These are phyloP conservation scores for Tetrahymena borealis DNA, from an alignment of 73 alveolate species.

Conservation along the genomic window DNA sequence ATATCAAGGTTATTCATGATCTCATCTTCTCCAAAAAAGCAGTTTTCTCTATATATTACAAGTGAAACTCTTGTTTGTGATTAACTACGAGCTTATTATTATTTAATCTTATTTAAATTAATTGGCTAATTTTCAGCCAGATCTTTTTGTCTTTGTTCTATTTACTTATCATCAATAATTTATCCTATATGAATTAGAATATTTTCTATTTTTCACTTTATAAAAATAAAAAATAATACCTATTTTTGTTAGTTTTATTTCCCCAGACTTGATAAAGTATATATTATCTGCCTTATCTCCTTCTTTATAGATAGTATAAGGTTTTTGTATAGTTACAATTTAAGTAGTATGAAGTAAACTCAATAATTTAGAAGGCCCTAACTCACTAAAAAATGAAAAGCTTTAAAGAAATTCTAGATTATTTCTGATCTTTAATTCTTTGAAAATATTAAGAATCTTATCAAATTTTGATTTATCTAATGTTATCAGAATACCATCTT, in stretches of 20 bases:
- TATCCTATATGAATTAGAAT: not conserved
- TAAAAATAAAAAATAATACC: not conserved
- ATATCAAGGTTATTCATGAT: not conserved
- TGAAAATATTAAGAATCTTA: not conserved
- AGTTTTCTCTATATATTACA: not conserved
- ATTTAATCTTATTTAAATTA: not conserved
- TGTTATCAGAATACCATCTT: not conserved
- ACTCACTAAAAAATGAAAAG: not conserved
- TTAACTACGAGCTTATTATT: not conserved
- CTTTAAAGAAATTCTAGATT: not conserved
- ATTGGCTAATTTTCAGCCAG: not conserved
- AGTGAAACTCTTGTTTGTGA: not conserved
- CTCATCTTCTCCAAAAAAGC: not conserved
- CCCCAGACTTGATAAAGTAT: not conserved
- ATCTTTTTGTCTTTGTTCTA: not conserved
- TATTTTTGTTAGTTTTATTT: not conserved
- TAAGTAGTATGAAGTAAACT: not conserved
- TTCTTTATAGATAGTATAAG: not conserved
- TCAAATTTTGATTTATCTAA: not conserved
- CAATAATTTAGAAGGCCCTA: not conserved
- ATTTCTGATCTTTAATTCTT: not conserved
- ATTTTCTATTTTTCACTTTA: not conserved
- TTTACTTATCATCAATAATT: not conserved
- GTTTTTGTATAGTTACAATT: not conserved
- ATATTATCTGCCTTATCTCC: not conserved